A percentile compares a stretch with the other conserved stretches of the same genome.
Evolutionary conservation across 2,329 filamentous ascomycete species (phyloP).

Genomic region (Xylaria sp.): DNA sequence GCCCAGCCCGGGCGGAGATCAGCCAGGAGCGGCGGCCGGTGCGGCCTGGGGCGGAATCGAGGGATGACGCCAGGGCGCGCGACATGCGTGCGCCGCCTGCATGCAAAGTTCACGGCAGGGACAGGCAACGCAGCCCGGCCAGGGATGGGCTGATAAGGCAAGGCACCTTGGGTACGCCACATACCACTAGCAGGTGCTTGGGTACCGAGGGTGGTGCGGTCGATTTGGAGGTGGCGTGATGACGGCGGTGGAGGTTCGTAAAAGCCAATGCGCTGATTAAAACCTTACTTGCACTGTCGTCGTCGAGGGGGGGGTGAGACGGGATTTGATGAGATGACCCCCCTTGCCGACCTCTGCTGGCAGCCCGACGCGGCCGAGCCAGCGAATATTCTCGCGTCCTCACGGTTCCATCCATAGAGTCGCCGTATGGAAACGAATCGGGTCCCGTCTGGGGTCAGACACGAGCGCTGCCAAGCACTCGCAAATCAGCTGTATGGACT

Average conservation of each 20-base stretch:
- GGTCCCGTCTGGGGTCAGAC: not conserved
- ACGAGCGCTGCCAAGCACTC: conserved; percentile 19
- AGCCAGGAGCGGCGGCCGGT: conserved; percentile 10
- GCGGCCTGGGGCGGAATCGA: conserved; percentile 22
- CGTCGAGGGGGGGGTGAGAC: not conserved
- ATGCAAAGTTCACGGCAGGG: conserved; percentile 4
- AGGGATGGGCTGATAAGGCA: not conserved
- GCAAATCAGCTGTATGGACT: not conserved
- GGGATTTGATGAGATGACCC: not conserved
- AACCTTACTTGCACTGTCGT: not conserved
- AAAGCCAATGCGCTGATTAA: not conserved
- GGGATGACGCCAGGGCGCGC: conserved; percentile 1
- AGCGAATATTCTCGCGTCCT: not conserved
- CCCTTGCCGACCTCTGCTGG: not conserved
- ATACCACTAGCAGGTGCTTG: not conserved
- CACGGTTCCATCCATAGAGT: conserved; percentile 6
- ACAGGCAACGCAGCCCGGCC: conserved; percentile 19
- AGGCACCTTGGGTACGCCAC: not conserved
- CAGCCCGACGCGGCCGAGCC: not conserved
- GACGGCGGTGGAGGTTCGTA: not conserved
- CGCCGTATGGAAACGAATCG: not conserved
- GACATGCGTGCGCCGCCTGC: not conserved
- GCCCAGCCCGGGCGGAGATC: conserved; percentile 32
- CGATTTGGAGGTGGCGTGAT: not conserved
- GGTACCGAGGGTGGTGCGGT: not conserved